A percentile compares a stretch with the other conserved stretches of the same genome.
These are phyloP conservation scores for Phyllosticta citrichinensis DNA, from an alignment of 2,329 filamentous ascomycete species.

Conservation along the genomic window DNA sequence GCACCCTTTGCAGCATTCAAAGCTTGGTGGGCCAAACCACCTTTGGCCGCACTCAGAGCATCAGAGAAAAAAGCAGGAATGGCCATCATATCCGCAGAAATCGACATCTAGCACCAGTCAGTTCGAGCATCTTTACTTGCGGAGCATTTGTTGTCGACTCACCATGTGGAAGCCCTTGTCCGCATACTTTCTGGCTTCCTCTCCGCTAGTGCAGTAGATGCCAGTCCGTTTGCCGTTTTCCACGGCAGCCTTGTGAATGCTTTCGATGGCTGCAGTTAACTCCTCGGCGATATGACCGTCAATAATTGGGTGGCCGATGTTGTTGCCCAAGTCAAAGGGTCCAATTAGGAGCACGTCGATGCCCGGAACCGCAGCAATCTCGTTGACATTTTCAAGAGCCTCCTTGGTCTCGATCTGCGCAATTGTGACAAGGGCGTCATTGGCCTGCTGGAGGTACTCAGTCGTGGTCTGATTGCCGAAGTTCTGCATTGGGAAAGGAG, in stretches of 20 bases:
- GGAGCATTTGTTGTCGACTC: constrained; percentile 15
- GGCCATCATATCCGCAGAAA: constrained; percentile 36
- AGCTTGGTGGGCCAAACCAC: constrained; percentile 3
- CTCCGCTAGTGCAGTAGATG: constrained; percentile 45
- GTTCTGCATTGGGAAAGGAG: constrained; percentile 41
- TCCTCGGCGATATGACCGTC: constrained; percentile 39
- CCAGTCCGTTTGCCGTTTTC: constrained; percentile 44
- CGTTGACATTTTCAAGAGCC: constrained; percentile 30
- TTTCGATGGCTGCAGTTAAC: constrained; percentile 41
- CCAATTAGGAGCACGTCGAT: constrained; percentile 46
- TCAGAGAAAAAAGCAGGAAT: constrained; percentile 32
- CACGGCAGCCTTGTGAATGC: constrained; percentile 41
- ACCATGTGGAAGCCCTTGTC: constrained; percentile 47
- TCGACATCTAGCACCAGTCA: not conserved
- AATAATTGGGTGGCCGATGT: constrained; percentile 44
- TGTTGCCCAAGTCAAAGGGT: constrained; percentile 48
- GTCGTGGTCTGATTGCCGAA: constrained; percentile 32
- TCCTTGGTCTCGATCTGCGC: constrained; percentile 37
- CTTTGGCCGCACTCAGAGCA: constrained; percentile 25
- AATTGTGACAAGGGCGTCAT: constrained; percentile 42
- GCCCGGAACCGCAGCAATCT: constrained; percentile 43
- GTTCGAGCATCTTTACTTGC: not conserved
- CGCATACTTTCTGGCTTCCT: constrained; percentile 42
- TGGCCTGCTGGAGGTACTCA: constrained; percentile 47
- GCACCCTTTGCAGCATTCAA: not conserved